Base-by-base conservation (phyloP, 83 land plant genomes). In the Picea mariana region DNA sequence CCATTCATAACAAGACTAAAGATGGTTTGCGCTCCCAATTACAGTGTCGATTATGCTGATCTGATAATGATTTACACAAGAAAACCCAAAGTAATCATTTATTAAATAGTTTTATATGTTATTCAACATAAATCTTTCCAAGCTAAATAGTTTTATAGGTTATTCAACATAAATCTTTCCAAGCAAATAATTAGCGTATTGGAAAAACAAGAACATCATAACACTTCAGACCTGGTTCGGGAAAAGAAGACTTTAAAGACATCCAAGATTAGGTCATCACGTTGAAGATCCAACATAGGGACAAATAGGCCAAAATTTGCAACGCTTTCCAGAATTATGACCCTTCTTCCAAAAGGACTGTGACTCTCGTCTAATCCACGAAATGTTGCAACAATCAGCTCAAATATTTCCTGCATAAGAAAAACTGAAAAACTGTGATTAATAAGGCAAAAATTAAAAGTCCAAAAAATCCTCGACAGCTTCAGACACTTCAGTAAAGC, bases 281-380 rank as follows among this genome's bases (percentile, higher is more conserved):
- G 89, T 67, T 92, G 96, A 79, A 95, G 91, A 79, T 95, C 95
- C 87, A 95, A 77, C 92, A 95, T 89, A 81, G 91, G 84, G 80
- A 95, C 87, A 84, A 92, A 95, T 68, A 94, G 93, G 81, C 90
- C 87, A 78, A 91, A 84, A 84, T 82, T 91, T 68, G 95, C 92
- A 78, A 95, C 85, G 49, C 90, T 91, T 67, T 93, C 94, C 85
- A 95, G 82, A 59, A 95, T 91, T 73, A 79, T 86, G 83, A 90
- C 90, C 65, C 94, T 86, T 81, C 90, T 89, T 49, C 83, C 87
- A 89, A 86, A 87, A 77, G 95, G 94, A 55, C 91, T 89, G 76
- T 81, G 79, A 0, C 78, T 84, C 63, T 95, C 92, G 79, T 67
- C 76, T 47, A 95, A 87, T 13, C 95, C 94, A 26, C 80, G 82